Base-by-base conservation (phyloP, 2,329 filamentous ascomycete species). In the Fusarium goolgardi region DNA sequence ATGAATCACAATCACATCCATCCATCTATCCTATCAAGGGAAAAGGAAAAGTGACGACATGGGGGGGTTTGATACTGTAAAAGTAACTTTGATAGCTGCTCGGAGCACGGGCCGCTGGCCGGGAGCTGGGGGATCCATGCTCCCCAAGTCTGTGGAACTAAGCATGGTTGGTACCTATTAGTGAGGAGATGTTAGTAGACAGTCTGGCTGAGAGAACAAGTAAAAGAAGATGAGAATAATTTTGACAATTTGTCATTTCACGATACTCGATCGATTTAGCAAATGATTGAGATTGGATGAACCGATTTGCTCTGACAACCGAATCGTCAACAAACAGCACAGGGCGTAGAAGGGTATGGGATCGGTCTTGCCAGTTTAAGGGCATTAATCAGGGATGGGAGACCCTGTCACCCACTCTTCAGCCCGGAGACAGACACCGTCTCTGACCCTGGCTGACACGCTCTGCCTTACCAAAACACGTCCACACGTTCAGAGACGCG, bases 131-230 rank as follows among this genome's bases (percentile, higher is more conserved):
- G 69, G 69, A 60, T 46, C 63, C 69, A 64, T 69, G 71, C 67
- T 75, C 71, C 71, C 73, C 74, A 75, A 59, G 61, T 49, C 45
- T 55, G 51, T 72, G 74, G 73, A 62, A 75, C 63, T 43, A 57
- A 58, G 43, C 43, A 23, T 76, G 67, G 76, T 75, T 75, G 74
- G 50, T 51, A 64, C 34, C 27, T 29, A 4, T 29, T 29, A 29
- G 27, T 29, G 25, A 29, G 27, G 32, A 32, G 31, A 20, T 63
- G 66, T 61, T 55, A 59, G 66, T 55, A 50, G 49, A 51, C 32
- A 46, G 32, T 20, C 9, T 18, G 47, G 35, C 55, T 32, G 57
- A 37, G 18, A 41, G 41, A 41, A 20, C 18, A 29, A 57, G 18
- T 41, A 27, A 56, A 21, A 13, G 27, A 31, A 37, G 46, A 65